These are phyloP conservation scores for Hypomyces rosellus DNA, from an alignment of 2,329 filamentous ascomycete genomes.

Conservation along the genomic window DNA sequence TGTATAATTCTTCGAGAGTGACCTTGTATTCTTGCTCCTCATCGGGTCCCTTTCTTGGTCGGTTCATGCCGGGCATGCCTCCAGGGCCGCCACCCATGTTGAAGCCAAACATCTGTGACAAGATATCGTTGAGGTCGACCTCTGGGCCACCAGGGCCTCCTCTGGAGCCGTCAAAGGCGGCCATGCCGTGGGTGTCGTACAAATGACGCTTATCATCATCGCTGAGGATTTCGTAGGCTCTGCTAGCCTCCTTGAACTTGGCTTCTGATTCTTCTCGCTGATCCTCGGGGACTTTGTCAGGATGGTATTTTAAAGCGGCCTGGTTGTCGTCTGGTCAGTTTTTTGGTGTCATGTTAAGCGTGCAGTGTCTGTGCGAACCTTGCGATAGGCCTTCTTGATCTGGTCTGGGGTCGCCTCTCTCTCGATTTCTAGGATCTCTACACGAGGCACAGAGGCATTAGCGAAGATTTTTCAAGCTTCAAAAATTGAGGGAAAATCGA, in stretches of 20 bases:
- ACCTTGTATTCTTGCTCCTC: slow-evolving; percentile 92
- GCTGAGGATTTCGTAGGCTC: slow-evolving; percentile 95
- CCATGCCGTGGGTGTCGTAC: slow-evolving; percentile 94
- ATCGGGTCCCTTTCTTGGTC: slow-evolving; percentile 66
- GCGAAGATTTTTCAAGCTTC: not conserved
- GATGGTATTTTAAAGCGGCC: slow-evolving; percentile 84
- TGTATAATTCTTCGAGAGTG: slow-evolving; percentile 90
- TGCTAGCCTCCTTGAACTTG: slow-evolving; percentile 86
- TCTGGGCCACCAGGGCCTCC: slow-evolving; percentile 62
- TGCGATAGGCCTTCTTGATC: slow-evolving; percentile 94
- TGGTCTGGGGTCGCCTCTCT: slow-evolving; percentile 68
- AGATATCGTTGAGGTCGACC: slow-evolving; percentile 84
- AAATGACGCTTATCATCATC: slow-evolving; percentile 89
- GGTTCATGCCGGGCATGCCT: slow-evolving; percentile 43
- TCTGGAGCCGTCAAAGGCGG: slow-evolving; percentile 77
- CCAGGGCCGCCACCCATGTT: slow-evolving; percentile 53
- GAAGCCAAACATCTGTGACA: slow-evolving; percentile 88
- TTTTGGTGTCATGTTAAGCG: not conserved
- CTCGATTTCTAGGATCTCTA: slow-evolving; percentile 74
- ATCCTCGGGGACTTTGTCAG: slow-evolving; percentile 88
- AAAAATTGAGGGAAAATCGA: no score
- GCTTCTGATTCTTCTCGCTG: slow-evolving; percentile 79
- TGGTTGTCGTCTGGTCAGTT: slow-evolving; percentile 28
- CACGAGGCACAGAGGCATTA: slow-evolving; percentile 7
- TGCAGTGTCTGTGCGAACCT: slow-evolving; percentile 47